Percentiles rank a stretch among this genome's conserved stretches.
Evolutionary conservation across 1,284 basidiomycete species (phyloP).

Genomic region (Serendipita sp.): DNA sequence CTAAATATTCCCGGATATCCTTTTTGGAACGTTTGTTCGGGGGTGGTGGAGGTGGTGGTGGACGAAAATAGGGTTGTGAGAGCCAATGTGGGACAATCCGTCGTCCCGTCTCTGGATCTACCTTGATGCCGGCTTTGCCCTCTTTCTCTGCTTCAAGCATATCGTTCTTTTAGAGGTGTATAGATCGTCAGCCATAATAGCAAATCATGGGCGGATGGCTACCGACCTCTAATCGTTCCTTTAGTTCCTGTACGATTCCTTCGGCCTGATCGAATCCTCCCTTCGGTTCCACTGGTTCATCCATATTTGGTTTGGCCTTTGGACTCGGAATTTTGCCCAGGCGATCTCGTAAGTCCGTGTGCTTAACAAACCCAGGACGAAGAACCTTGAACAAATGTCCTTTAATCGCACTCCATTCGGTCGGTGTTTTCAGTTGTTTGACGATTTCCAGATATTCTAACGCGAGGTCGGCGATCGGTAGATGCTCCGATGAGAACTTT

Average conservation of each 20-base stretch:
- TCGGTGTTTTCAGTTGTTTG: conserved; percentile 53
- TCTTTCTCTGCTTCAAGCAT: conserved; percentile 26
- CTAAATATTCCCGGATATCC: neutral
- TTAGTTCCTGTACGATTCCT: conserved; percentile 52
- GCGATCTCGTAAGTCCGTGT: conserved; percentile 59
- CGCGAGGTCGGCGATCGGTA: conserved; percentile 52
- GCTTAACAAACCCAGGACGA: conserved; percentile 56
- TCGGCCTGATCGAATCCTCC: conserved; percentile 26
- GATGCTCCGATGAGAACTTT: conserved; percentile 26
- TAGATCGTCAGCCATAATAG: neutral
- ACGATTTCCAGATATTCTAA: conserved; percentile 82
- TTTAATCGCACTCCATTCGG: conserved; percentile 66
- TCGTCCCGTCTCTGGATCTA: conserved; percentile 39
- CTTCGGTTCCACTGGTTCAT: too few relatives aligned
- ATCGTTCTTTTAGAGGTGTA: conserved; percentile 26
- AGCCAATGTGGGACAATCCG: conserved; percentile 67
- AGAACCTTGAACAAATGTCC: conserved; percentile 89
- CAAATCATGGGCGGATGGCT: neutral
- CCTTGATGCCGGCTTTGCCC: conserved; percentile 31
- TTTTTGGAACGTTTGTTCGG: neutral
- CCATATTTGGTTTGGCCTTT: neutral
- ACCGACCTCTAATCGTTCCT: conserved; percentile 47
- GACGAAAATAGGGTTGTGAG: conserved; percentile 33
- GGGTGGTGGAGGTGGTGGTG: conserved; percentile 26
- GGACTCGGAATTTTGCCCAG: conserved; percentile 37